Evolutionary conservation across 1,284 basidiomycete species (phyloP), one percentile per base, ranked within the genome.

Genomic region (Butyriboletus appendiculatus): DNA sequence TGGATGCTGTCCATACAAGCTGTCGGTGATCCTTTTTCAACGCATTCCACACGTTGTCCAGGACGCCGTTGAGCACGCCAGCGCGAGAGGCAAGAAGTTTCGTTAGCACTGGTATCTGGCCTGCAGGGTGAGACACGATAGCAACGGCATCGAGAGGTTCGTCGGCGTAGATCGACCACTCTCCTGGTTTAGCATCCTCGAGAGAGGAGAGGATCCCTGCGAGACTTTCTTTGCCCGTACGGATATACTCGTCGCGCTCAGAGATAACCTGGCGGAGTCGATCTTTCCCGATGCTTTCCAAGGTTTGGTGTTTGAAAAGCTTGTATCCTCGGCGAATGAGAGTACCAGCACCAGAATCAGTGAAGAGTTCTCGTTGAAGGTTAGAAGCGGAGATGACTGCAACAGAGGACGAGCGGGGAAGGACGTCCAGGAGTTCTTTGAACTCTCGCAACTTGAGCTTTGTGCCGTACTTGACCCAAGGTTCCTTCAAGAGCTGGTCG

Each of bases 391-490:
- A 94, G 76, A 99, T 99, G 76, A 99, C 96, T 60, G 96, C 96
- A 52, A 99, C 96, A 42, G 95, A 98, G 20, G 96, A 98, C 4
- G 97, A 92, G 61, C 97, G 94, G 32, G 97, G 96, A 56, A 99
- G 92, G 75, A 97, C 92, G 73, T 99, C 97, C 52, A 99, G 86
- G 44, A 99, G 86, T 72, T 99, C 96, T 77, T 99, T 99, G 82
- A 99, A 98, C 75, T 99, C 96, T 62, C 96, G 90, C 49, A 99
- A 83, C 78, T 99, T 99, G 75, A 99, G 92, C 77, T 99, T 99
- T 63, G 97, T 99, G 61, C 96, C 96, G 71, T 88, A 98, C 75
- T 98, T 98, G 76, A 99, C 96, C 96, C 97, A 99, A n/a, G 95
- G 85, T 76, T 98, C 90, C 72, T 96, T 97, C 95, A 99, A 94